These are phyloP conservation scores for Macrophomina phaseolina DNA, from an alignment of 2,329 filamentous ascomycete genomes.

Conservation along the genomic window DNA sequence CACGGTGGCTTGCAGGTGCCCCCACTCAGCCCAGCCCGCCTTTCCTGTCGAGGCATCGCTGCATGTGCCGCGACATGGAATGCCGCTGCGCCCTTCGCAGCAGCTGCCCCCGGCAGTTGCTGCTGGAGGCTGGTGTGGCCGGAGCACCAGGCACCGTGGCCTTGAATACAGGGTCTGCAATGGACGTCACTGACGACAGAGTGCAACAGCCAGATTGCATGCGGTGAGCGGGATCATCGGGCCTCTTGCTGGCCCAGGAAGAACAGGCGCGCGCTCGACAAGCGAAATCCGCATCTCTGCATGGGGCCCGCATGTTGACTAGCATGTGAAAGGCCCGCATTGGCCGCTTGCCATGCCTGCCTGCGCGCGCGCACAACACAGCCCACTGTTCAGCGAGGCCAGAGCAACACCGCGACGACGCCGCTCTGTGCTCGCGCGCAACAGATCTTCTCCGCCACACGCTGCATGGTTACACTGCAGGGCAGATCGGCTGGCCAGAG, in stretches of 20 bases:
- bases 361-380: not conserved
- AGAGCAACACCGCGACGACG: slow-evolving; percentile 1
- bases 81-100: not conserved
- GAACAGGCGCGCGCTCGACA: slow-evolving; percentile 15
- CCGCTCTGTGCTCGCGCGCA: slow-evolving; percentile 11
- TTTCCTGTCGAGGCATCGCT: slow-evolving; percentile 17
- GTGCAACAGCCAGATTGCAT: slow-evolving; percentile 23
- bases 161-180: not conserved
- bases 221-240: slow-evolving; percentile 7
- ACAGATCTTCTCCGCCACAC: slow-evolving; percentile 20
- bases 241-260: slow-evolving; percentile 6
- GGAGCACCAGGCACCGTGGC: slow-evolving; percentile 21
- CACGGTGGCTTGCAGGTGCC: slow-evolving; percentile 21
- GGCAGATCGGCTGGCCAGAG: not conserved
- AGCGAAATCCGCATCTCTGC: slow-evolving; percentile 20
- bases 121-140: slow-evolving; percentile 7
- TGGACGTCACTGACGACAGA: not conserved
- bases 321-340: slow-evolving; percentile 24
- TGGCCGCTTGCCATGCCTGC: slow-evolving; percentile 13
- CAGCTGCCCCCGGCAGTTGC: slow-evolving; percentile 15
- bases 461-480: slow-evolving; percentile 17
- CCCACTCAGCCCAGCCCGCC: slow-evolving; percentile 8
- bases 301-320: slow-evolving; percentile 6
- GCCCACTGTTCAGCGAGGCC: not conserved
- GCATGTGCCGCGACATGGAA: slow-evolving; percentile 11